These are phyloP conservation scores for Globisporangium parvum DNA, from an alignment of 352 stramenopile species.

Conservation along the genomic window DNA sequence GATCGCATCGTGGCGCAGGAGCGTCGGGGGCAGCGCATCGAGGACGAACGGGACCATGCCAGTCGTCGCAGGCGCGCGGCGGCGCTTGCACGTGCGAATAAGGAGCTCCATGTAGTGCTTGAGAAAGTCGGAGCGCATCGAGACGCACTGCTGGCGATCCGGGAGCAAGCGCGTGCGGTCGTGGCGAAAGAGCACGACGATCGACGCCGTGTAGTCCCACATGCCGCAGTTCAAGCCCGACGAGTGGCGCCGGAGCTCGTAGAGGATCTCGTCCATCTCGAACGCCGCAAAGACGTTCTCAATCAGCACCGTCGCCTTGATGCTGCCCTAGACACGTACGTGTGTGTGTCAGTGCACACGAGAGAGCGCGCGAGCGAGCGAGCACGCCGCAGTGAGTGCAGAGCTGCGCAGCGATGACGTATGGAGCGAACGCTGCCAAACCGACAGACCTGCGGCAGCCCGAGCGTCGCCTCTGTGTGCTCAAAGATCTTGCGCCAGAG, in stretches of 20 bases:
- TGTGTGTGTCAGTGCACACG: not conserved
- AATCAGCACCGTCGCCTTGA: constrained; percentile 92
- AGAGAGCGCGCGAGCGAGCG: too few relatives aligned
- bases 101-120: constrained; percentile 91
- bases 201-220: constrained; percentile 97
- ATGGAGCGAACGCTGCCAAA: too few relatives aligned
- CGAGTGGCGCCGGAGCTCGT: constrained; percentile 93
- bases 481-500: constrained; percentile 95
- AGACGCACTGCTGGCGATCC: constrained; percentile 82
- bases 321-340: constrained; percentile 31
- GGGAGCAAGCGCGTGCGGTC: constrained; percentile 83
- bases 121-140: constrained; percentile 62
- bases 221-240: constrained; percentile 95
- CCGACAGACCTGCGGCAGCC: constrained; percentile 60
- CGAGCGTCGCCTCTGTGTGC: constrained; percentile 83
- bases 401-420: not conserved
- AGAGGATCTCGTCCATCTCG: constrained; percentile 96
- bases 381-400: not conserved
- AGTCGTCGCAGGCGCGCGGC: constrained; percentile 91
- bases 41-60: constrained; percentile 96
- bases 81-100: constrained; percentile 91
- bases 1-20: constrained; percentile 67
- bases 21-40: constrained; percentile 70
- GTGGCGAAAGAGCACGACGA: constrained; percentile 92
- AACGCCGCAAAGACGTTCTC: constrained; percentile 96